Evolutionary conservation across 2,329 filamentous ascomycete species (phyloP).

Genomic region (Aspergillus uvarum): DNA sequence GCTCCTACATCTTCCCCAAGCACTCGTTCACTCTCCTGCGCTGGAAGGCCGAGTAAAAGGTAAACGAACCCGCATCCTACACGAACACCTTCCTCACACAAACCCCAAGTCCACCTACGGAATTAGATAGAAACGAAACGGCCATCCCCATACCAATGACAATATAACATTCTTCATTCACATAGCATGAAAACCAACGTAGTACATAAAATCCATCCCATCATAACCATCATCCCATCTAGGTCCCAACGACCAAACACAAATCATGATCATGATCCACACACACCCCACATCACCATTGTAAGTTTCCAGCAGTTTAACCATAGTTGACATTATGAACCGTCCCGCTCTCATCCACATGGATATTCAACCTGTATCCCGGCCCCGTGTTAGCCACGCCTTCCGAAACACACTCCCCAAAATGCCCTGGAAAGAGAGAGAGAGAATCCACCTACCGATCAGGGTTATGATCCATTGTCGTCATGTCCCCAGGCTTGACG

Average conservation of each 20-base stretch:
- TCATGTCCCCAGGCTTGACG: constrained; percentile 39
- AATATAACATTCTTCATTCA: background rate
- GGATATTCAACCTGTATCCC: constrained; percentile 43
- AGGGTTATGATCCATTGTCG: constrained; percentile 44
- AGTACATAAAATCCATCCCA: background rate
- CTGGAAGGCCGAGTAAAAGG: constrained; percentile 45
- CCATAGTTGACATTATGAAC: constrained; percentile 47
- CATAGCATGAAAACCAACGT: background rate
- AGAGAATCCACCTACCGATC: constrained; percentile 36
- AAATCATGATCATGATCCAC: constrained; percentile 1
- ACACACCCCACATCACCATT: background rate
- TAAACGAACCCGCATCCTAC: background rate
- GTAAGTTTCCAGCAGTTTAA: constrained; percentile 18
- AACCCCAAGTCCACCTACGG: background rate
- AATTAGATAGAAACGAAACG: background rate
- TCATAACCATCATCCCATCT: background rate
- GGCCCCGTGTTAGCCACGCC: background rate
- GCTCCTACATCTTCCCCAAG: constrained; percentile 64
- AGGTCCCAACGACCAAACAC: background rate
- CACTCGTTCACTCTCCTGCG: constrained; percentile 68
- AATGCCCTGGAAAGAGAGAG: background rate
- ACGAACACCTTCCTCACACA: background rate
- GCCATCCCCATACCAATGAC: background rate
- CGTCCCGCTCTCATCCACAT: constrained; percentile 44
- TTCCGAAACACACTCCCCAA: background rate